Evolutionary conservation across 345 rosid species (phyloP).

Genomic region (Eucalyptus lansdowneana): DNA sequence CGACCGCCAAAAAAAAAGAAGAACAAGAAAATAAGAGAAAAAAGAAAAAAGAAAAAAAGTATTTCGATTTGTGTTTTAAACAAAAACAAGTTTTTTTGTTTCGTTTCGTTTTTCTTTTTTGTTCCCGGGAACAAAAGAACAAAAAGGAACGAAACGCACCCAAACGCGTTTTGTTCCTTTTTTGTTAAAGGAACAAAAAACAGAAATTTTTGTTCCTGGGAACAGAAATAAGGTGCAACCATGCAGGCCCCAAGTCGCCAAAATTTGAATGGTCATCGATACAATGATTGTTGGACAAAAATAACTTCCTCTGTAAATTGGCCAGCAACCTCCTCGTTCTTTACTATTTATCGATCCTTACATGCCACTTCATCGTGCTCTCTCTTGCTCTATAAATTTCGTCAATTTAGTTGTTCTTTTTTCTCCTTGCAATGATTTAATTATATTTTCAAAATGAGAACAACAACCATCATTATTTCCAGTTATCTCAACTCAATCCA

Average conservation of each 20-base stretch:
- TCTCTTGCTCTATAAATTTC: neutral
- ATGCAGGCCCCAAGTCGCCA: neutral
- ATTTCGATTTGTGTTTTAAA: too few species aligned
- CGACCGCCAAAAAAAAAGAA: too few species aligned
- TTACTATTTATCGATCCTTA: neutral
- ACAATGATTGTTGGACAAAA: neutral
- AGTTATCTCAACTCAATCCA: rapidly evolving
- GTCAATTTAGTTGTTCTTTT: neutral
- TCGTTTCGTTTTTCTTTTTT: too few species aligned
- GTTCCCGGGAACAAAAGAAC: too few species aligned
- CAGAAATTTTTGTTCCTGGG: too few species aligned
- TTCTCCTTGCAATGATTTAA: neutral
- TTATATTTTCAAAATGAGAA: neutral
- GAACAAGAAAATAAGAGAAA: too few species aligned
- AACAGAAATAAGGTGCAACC: too few species aligned
- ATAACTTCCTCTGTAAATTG: neutral
- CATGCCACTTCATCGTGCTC: neutral
- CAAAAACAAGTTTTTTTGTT: too few species aligned
- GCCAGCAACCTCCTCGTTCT: neutral
- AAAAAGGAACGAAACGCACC: too few species aligned
- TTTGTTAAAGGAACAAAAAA: too few species aligned
- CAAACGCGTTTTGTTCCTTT: too few species aligned
- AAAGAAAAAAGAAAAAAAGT: too few species aligned
- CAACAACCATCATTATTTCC: rapidly evolving
- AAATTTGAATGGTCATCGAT: neutral